These are phyloP conservation scores for Geosmithia putterillii DNA, from an alignment of 2,329 filamentous ascomycete species.

Conservation along the genomic window DNA sequence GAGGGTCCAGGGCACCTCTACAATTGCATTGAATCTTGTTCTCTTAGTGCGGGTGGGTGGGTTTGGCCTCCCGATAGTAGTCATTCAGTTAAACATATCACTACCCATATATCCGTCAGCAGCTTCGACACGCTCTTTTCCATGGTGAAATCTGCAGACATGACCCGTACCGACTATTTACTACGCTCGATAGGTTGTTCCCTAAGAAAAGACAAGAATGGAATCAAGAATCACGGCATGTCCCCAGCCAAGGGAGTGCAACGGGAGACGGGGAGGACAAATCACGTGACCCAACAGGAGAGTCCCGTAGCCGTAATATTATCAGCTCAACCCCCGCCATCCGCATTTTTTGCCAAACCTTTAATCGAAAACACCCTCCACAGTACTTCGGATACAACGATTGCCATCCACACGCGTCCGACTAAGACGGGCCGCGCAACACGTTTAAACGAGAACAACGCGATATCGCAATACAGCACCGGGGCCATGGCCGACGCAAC, in stretches of 20 bases:
- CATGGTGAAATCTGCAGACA: background rate
- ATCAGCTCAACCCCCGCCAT: slow-evolving; percentile 12
- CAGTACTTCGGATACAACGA: slow-evolving; percentile 26
- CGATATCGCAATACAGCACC: background rate
- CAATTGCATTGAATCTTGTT: background rate
- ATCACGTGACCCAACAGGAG: background rate
- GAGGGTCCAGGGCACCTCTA: background rate
- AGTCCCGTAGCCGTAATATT: background rate
- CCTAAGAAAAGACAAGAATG: background rate
- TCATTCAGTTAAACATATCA: background rate
- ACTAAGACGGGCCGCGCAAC: slow-evolving; percentile 3
- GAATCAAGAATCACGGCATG: background rate
- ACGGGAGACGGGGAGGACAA: background rate
- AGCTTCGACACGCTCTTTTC: background rate
- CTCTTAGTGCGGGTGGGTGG: background rate
- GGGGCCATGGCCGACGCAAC: slow-evolving; percentile 9
- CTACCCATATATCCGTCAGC: background rate
- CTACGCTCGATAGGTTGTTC: background rate
- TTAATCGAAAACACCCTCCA: slow-evolving; percentile 23
- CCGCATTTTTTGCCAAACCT: slow-evolving; percentile 15
- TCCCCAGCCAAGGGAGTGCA: background rate
- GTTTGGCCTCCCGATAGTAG: background rate
- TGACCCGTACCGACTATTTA: no score
- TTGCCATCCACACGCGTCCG: slow-evolving; percentile 12
- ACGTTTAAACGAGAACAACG: background rate